A percentile compares a stretch with the other conserved stretches of the same genome.
Conservation (phyloP, 768 basidiomycete genomes). For the Leccinum obscurum region DNA sequence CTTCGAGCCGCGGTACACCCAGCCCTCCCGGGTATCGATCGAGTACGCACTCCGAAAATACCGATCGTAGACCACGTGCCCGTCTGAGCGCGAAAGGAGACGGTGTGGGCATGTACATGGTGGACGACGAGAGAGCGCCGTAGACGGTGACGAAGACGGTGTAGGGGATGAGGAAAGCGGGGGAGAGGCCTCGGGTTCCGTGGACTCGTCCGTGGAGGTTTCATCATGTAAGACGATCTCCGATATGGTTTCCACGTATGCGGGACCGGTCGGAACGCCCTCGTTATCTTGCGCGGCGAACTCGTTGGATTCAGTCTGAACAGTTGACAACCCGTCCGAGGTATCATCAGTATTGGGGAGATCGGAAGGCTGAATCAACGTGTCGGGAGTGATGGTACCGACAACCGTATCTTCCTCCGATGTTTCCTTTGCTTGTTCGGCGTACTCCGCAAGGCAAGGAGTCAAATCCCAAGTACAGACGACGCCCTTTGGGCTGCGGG, state of each 20-base stretch:
- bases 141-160: background rate
- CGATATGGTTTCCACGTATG: background rate
- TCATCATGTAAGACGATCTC: background rate
- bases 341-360: background rate
- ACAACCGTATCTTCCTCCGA: background rate
- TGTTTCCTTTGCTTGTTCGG: slow-evolving; percentile 1
- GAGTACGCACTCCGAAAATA: slow-evolving; percentile 19
- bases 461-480: slow-evolving; percentile 19
- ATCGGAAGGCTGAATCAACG: background rate
- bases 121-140: background rate
- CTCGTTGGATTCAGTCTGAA: background rate
- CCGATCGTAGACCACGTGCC: slow-evolving; percentile 10
- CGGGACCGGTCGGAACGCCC: background rate
- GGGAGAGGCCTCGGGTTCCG: background rate
- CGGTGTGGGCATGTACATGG: slow-evolving; percentile 5
- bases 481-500: slow-evolving; percentile 16
- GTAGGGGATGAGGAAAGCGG: background rate
- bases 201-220: background rate
- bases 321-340: background rate
- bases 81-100: slow-evolving; percentile 16
- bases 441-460: slow-evolving; percentile 10
- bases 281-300: background rate
- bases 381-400: too few species aligned
- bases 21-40: slow-evolving; percentile 14
- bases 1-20: slow-evolving; percentile 15